phyloP scores from a whole-genome alignment of 768 basidiomycete species.

The Calocybe indica region DNA sequence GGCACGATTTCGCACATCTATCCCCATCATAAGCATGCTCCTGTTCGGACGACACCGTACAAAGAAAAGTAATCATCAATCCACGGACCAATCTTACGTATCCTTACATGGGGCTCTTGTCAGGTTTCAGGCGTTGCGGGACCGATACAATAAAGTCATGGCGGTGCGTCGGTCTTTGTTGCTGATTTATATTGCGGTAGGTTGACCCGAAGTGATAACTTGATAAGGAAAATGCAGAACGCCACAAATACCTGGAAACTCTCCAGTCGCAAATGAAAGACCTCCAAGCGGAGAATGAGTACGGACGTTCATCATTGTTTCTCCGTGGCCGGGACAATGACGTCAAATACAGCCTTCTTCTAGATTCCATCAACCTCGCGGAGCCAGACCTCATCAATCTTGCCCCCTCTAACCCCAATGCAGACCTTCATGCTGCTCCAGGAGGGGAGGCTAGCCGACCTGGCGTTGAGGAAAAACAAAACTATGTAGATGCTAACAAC shows the following conservation, averaged over 20 bases:
- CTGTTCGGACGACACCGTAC: slow-evolving; percentile 13
- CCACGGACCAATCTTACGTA: background rate
- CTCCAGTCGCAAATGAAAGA: slow-evolving; percentile 35
- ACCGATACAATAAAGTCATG: slow-evolving; percentile 39
- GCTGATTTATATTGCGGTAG: background rate
- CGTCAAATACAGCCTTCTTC: slow-evolving; percentile 22
- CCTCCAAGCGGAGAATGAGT: slow-evolving; percentile 48
- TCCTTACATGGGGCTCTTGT: background rate
- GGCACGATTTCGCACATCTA: background rate
- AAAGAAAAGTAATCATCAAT: slow-evolving; percentile 22
- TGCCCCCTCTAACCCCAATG: no score
- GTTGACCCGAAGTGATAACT: background rate
- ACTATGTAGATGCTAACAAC: no score
- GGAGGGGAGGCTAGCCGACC: no score
- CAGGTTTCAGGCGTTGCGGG: slow-evolving; percentile 41
- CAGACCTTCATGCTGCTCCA: no score
- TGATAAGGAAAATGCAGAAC: slow-evolving; percentile 28
- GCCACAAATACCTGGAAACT: slow-evolving; percentile 31
- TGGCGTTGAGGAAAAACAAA: no score
- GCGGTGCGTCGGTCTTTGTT: slow-evolving; percentile 22
- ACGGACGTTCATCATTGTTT: slow-evolving; percentile 8
- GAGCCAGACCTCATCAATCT: no score
- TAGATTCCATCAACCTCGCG: slow-evolving; percentile 23
- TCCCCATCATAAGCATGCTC: background rate
- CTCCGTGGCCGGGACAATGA: background rate